Evolutionary conservation across 129 eudicot genomes (phyloP), one percentile per base, ranked within the genome.

Genomic region (Solidago caesia): DNA sequence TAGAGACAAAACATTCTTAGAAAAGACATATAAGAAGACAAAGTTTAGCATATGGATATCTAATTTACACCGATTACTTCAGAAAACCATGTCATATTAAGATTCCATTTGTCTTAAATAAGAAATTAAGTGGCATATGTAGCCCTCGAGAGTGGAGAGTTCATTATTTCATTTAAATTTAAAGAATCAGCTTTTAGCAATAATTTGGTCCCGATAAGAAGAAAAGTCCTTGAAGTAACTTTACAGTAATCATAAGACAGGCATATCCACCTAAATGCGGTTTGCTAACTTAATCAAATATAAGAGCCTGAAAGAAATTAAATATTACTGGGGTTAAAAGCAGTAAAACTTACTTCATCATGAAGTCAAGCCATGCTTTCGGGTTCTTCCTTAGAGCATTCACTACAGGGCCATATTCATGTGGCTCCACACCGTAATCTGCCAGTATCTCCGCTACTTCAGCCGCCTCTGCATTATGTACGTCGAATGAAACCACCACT

Each of bases 311-410:
- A n/a, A 57, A 15, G 25, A 15, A 59, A 4, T 2, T 12, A 56
- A 58, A 14, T 52, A 64, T 26, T 53, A 27, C 29, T 27, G 12
- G 11, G 44, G 44, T 14, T 10, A 67, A 41, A 60, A 55, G 70
- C 68, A 61, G 63, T 7, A 70, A 33, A 52, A 76, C 96, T 83
- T 82, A 94, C 99, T 94, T 94, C 99, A 94, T 94, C 99, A 94
- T 94, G 70, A 94, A 94, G 76, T 94, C 97, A 73, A 94, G 96
- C 99, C 97, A 94, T 71, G 99, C 97, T 78, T 91, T 82, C 21
- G 99, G 99, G 77, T 87, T 94, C 87, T 86, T 87, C 72, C 93
- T 83, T 44, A 94, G 86, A 73, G 99, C 91, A 75, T 87, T 87
- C 70, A 94, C 97, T 55, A 94, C 94, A 1, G 99, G 99, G n/a